These are phyloP conservation scores for Aspergillus saccharolyticus DNA, from an alignment of 495 filamentous ascomycete genomes.

Conservation along the genomic window DNA sequence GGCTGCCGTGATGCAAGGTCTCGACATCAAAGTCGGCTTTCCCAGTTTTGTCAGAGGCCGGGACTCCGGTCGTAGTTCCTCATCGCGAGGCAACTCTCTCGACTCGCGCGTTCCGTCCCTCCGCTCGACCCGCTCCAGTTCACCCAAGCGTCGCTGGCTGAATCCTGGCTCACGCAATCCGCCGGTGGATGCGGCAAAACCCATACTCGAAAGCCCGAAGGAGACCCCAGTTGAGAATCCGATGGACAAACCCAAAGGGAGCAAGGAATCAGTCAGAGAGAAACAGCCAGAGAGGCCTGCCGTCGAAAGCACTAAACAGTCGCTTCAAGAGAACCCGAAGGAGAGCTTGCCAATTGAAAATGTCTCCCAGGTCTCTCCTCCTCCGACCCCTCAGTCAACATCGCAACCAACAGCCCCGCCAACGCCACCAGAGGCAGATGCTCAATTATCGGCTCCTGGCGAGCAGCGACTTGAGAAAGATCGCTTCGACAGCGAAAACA, in stretches of 20 bases:
- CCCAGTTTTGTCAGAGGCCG: constrained; percentile 35
- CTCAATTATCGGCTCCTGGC: constrained; percentile 19
- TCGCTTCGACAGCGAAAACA: constrained; percentile 57
- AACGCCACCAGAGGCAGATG: too few species aligned
- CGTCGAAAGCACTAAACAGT: not conserved
- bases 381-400: constrained; percentile 13
- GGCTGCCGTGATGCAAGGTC: constrained; percentile 39
- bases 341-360: not conserved
- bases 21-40: constrained; percentile 32
- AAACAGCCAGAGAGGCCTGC: not conserved
- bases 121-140: constrained; percentile 53
- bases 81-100: constrained; percentile 44
- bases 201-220: constrained; percentile 46
- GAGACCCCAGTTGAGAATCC: constrained; percentile 51
- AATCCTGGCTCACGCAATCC: constrained; percentile 26
- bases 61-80: constrained; percentile 43
- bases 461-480: constrained; percentile 69
- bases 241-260: not conserved
- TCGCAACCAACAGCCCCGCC: constrained; percentile 35
- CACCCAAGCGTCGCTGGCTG: constrained; percentile 45
- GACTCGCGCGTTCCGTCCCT: constrained; percentile 61
- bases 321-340: not conserved
- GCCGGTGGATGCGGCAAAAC: constrained; percentile 34
- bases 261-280: not conserved
- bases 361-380: not conserved